These are phyloP conservation scores for Coemansia sp. DNA, from an alignment of 192 early-diverging fungal species.

Conservation along the genomic window DNA sequence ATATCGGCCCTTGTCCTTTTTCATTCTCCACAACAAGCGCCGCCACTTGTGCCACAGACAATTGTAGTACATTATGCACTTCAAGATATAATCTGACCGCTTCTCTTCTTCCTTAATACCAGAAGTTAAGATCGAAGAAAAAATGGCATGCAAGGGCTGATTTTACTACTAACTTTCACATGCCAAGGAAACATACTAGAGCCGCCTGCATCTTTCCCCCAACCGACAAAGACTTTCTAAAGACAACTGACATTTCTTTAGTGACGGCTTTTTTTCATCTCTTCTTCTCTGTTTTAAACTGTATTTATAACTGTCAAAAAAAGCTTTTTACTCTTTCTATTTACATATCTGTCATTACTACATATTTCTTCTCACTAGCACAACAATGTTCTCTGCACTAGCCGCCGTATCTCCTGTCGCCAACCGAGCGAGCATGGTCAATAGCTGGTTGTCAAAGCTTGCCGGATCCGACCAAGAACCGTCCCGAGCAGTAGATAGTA, in stretches of 20 bases:
- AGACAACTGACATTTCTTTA: not conserved
- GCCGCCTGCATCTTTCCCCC: not conserved
- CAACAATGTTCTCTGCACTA: not conserved
- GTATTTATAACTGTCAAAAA: too few species aligned
- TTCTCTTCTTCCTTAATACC: too few species aligned
- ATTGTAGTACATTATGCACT: not conserved
- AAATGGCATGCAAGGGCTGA: not conserved
- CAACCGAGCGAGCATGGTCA: constrained; percentile 4
- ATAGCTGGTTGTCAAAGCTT: constrained; percentile 9
- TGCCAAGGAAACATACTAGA: not conserved
- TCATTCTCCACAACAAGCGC: too few species aligned
- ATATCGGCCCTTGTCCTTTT: too few species aligned
- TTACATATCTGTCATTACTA: not conserved
- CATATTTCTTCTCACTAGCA: too few species aligned
- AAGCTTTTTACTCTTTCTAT: not conserved
- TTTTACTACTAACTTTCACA: not conserved
- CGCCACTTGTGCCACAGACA: not conserved
- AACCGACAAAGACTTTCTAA: not conserved
- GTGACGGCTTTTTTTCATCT: not conserved
- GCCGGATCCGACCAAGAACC: constrained; percentile 12
- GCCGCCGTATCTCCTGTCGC: constrained; percentile 3
- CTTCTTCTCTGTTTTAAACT: not conserved
- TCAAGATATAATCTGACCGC: not conserved
- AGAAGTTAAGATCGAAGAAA: too few species aligned
- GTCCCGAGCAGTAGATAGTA: not conserved